Base-by-base conservation (phyloP, 805 yeast species). In the Clavispora carvajalis region DNA sequence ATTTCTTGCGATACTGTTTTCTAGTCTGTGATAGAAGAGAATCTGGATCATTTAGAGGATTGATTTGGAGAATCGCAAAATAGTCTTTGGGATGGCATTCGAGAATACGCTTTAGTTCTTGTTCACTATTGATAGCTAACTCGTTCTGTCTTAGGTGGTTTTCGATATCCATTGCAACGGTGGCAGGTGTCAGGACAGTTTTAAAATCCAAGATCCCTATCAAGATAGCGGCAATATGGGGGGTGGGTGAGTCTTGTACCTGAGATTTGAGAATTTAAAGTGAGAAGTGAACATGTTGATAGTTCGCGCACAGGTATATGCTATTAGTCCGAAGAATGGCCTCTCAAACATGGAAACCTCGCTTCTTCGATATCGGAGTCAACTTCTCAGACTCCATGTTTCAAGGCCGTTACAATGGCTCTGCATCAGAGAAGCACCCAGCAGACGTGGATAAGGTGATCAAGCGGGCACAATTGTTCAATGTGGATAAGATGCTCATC, bases 351-450 rank as follows among this genome's bases (percentile, higher is more conserved):
- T 66, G 72, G 71, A 63, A 52, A 49, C 73, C 74, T 22, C 57
- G 69, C 31, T 69, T 69, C 47, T 69, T 65, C 47, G 74, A 69
- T 41, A 69, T 69, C 15, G 74, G 74, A 23, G 85, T 88, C 52
- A 91, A 91, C 58, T 72, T 91, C 55, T 83, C 96, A 0, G 99
- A 91, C 59, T 69, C 78, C 4, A 93, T 90, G 93, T 93, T 86
- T 59, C 73, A 71, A 36, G 99, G 99, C 1, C 46, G 60, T 7
- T 93, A 93, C 56, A 76, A 87, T 46, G 89, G 83, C 11, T 76
- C 79, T 22, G 17, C 42, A 5, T 51, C 54, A 1, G 72, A 71
- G 33, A 69, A 76, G 40, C 98, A 91, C 55, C 73, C 74, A 2
- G 51, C 73, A 2, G 99, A 93, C 59, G 59, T 86, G 3, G 67